Conservation (phyloP, 2,329 filamentous ascomycete species). For the Chrysoporthe cubensis region DNA sequence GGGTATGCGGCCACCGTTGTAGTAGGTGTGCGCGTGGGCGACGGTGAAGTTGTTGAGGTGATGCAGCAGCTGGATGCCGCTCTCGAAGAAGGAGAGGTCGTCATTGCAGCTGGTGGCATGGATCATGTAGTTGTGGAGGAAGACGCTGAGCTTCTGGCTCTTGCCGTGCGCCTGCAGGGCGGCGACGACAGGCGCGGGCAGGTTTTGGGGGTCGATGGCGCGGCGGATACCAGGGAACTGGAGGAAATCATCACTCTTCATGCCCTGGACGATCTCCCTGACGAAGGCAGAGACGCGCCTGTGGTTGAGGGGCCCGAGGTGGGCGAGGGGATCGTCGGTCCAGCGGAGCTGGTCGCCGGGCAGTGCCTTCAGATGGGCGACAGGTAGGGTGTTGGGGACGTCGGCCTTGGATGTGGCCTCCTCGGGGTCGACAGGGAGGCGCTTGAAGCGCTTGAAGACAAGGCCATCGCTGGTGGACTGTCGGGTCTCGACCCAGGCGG, state of each 20-base stretch:
- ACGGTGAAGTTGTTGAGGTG: slow-evolving; percentile 24
- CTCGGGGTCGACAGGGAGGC: slow-evolving; percentile 23
- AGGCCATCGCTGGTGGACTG: slow-evolving; percentile 27
- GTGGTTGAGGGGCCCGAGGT: slow-evolving; percentile 22
- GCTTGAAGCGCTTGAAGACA: slow-evolving; percentile 29
- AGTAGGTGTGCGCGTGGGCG: slow-evolving; percentile 19
- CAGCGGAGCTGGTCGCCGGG: slow-evolving; percentile 22
- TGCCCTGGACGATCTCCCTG: slow-evolving; percentile 10
- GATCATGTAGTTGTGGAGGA: slow-evolving; percentile 36
- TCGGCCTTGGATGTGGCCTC: slow-evolving; percentile 15
- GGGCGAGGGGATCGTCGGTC: slow-evolving; percentile 21
- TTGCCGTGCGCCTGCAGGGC: slow-evolving; percentile 15
- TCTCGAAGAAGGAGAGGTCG: slow-evolving; percentile 30
- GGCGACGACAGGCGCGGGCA: slow-evolving; percentile 19
- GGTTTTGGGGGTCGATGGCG: slow-evolving; percentile 16
- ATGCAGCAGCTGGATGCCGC: slow-evolving; percentile 27
- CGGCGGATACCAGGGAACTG: slow-evolving; percentile 15
- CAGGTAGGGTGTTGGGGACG: slow-evolving; percentile 24
- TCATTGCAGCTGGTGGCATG: slow-evolving; percentile 29
- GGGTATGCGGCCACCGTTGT: slow-evolving; percentile 17
- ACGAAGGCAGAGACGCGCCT: slow-evolving; percentile 14
- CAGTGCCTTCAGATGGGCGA: slow-evolving; percentile 21
- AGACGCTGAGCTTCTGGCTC: slow-evolving; percentile 29
- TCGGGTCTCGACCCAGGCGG: slow-evolving; percentile 17
- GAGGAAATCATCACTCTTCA: not conserved